Percentiles rank a stretch among this genome's conserved stretches.
These are phyloP conservation scores for Candida frijolesensis DNA, from an alignment of 1,139 yeast species.

Conservation along the genomic window DNA sequence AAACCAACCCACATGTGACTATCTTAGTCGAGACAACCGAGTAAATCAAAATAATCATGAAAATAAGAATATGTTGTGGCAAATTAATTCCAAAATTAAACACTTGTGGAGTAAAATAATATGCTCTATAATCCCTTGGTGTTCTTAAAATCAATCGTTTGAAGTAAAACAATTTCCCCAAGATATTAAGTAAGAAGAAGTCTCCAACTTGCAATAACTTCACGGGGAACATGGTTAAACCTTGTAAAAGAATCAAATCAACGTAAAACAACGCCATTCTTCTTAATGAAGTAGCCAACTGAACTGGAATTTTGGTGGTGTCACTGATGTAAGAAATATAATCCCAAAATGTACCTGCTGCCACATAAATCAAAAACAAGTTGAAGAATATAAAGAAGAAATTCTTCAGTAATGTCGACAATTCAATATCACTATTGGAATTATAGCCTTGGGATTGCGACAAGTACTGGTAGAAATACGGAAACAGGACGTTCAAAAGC, in stretches of 20 bases:
- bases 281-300: conserved; percentile 69
- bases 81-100: conserved; percentile 67
- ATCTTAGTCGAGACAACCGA: conserved; percentile 70
- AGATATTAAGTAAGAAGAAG: conserved; percentile 44
- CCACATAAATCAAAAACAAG: conserved; percentile 74
- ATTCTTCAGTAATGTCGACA: conserved; percentile 73
- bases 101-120: conserved; percentile 65
- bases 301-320: conserved; percentile 73
- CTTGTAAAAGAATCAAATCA: conserved; percentile 73
- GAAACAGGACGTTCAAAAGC: conserved; percentile 63
- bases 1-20: conserved; percentile 61
- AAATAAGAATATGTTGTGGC: conserved; percentile 66
- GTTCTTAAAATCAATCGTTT: conserved; percentile 50
- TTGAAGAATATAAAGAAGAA: conserved; percentile 79
- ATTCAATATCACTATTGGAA: conserved; percentile 75
- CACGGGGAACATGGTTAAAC: conserved; percentile 78
- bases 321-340: conserved; percentile 78
- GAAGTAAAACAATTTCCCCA: conserved; percentile 63
- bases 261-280: conserved; percentile 73
- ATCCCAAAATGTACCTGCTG: conserved; percentile 79
- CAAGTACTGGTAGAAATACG: conserved; percentile 68
- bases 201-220: conserved; percentile 60
- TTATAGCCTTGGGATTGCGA: conserved; percentile 71
- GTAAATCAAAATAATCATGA: conserved; percentile 63
- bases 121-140: conserved; percentile 61